Percentiles rank a stretch among this genome's conserved stretches.
Evolutionary conservation across 441 rosid genomes (phyloP).

Genomic region (Eruca vesicaria): DNA sequence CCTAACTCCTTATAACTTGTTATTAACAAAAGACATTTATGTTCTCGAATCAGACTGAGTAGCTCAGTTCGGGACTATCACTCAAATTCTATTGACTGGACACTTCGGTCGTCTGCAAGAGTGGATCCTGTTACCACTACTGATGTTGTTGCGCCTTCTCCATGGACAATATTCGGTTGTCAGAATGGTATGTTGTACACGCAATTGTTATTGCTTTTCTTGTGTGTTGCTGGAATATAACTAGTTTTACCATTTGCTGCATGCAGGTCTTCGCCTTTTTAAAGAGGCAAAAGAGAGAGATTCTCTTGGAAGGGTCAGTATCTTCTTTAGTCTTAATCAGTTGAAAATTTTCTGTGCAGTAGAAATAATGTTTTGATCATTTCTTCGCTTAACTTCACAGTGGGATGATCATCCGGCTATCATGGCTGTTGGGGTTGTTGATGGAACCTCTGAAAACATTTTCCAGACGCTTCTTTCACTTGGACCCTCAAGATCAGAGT

Average conservation of each 20-base stretch:
- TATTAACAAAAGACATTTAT: too few relatives aligned
- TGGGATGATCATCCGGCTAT: constrained; percentile 99
- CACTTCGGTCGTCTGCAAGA: constrained; percentile 50
- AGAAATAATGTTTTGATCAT: constrained; percentile 8
- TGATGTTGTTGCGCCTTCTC: constrained; percentile 94
- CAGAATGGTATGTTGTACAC: constrained; percentile 64
- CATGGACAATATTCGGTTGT: constrained; percentile 96
- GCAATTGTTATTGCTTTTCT: not conserved
- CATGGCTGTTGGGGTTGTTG: constrained; percentile 97
- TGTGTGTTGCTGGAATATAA: constrained; percentile 15
- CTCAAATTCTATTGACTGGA: constrained; percentile 72
- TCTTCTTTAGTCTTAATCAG: constrained; percentile 17
- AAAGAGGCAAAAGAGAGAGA: constrained; percentile 93
- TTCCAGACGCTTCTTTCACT: constrained; percentile 95
- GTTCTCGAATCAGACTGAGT: constrained; percentile 75
- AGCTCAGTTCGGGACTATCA: constrained; percentile 56
- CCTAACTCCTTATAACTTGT: too few relatives aligned
- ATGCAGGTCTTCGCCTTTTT: constrained; percentile 84
- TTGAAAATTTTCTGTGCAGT: not conserved
- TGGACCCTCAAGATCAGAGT: constrained; percentile 97
- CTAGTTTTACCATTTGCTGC: constrained; percentile 23
- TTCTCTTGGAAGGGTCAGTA: constrained; percentile 66
- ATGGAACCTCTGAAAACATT: constrained; percentile 93
- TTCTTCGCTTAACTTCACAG: constrained; percentile 35
- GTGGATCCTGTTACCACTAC: constrained; percentile 61